Conservation (phyloP, 495 filamentous ascomycete genomes). For the Xylaria bambusicola region DNA sequence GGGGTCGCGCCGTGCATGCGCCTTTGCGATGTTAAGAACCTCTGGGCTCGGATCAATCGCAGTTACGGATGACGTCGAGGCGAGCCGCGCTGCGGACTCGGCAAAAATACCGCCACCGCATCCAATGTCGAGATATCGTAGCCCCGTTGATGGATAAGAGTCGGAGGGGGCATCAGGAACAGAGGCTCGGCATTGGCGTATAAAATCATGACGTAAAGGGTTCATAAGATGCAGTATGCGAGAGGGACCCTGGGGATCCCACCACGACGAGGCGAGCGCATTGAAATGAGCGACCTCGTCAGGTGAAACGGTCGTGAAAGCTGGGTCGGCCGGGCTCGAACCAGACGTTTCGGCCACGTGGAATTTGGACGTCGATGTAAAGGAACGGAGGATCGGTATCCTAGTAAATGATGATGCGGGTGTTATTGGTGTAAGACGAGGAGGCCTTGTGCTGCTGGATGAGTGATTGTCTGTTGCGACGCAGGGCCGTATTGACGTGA, state of each 20-base stretch:
- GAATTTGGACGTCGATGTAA: constrained; percentile 13
- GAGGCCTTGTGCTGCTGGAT: not conserved
- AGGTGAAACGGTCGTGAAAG: constrained; percentile 73
- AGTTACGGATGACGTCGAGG: constrained; percentile 65
- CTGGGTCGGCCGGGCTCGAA: constrained; percentile 20
- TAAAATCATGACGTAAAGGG: constrained; percentile 92
- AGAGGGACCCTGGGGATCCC: constrained; percentile 93
- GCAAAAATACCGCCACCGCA: constrained; percentile 97
- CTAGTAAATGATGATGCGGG: not conserved
- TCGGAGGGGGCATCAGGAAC: constrained; percentile 33
- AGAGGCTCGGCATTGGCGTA: constrained; percentile 65
- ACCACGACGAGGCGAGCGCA: constrained; percentile 89
- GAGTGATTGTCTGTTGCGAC: not conserved
- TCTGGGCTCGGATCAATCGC: constrained; percentile 81
- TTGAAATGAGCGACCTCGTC: constrained; percentile 93
- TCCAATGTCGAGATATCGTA: constrained; percentile 87
- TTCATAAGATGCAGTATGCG: constrained; percentile 97
- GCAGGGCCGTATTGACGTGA: not conserved
- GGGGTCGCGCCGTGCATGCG: constrained; percentile 70
- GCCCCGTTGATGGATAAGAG: constrained; percentile 20
- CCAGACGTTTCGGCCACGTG: constrained; percentile 23
- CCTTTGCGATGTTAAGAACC: constrained; percentile 77
- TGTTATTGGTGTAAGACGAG: not conserved
- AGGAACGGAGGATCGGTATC: not conserved
- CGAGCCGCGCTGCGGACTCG: constrained; percentile 81